Evolutionary conservation across 345 rosid genomes (phyloP), one percentile per base, ranked within the genome.

Genomic region (Bruguiera parviflora): DNA sequence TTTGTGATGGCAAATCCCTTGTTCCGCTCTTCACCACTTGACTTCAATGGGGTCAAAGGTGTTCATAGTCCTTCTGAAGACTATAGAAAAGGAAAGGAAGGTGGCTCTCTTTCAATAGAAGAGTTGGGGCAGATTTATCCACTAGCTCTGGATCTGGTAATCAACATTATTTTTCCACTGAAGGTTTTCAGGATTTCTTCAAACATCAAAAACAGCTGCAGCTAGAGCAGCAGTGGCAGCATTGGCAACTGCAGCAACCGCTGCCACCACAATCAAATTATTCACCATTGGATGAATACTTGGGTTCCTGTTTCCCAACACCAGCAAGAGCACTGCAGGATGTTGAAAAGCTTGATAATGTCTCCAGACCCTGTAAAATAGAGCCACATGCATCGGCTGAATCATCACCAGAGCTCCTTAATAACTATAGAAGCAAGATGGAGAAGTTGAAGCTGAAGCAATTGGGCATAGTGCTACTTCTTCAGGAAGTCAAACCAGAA

Each of bases 331-430:
- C 71, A 0, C 61, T 53, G 61, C 72, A 57, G 9, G 76, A 73
- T 62, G 29, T 37, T 31, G 56, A 62, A 27, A 46, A 53, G 27
- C n/a, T 29, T 16, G 70, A 71, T 51, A 77, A 52, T 52, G 55
- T 62, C 5, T 19, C 28, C 49, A 47, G 53, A 51, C 33, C 64
- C 21, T 9, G 35, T 8, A 56, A 63, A 64, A 72, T 65, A 6
- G 32, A 13, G 46, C 27, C 55, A 8, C 27, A 52, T 11, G 57
- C 74, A 8, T 51, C n/a, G 52, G 55, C 53, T 15, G 49, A 67
- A 22, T 65, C 71, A n/a, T 79, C 84, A 61, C 65, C 77, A 27
- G 80, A 82, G 47, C 79, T 85, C 37, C 84, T 87, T 19, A 79
- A 67, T 46, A 78, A 62, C 63, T 87, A 77, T 10, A 79, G 81